Base-by-base conservation (phyloP, 768 basidiomycete species). In the Guyanaporus albipodus region DNA sequence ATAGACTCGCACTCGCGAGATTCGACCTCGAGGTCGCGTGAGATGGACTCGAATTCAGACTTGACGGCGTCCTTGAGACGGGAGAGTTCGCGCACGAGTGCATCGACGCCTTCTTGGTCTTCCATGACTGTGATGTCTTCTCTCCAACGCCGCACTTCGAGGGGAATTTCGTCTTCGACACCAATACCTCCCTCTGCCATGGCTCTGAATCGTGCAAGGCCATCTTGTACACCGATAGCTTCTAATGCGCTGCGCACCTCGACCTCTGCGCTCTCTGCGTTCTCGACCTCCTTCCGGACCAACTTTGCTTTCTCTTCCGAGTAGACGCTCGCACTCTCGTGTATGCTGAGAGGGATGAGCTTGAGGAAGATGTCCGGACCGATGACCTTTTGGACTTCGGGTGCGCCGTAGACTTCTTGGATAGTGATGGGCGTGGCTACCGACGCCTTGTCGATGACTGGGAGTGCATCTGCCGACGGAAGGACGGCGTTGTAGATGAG, bases 221-320 rank as follows among this genome's bases (percentile, higher is more conserved):
- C 82, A 24, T 79, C 78, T 52, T 85, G 85, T 26, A 98, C 76
- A 1, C 88, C 89, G 50, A 94, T 72, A 23, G 82, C 81, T 38
- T 95, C 93, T 42, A 98, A 64, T 19, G 83, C 82, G 38, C 87
- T 87, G 53, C 80, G 72, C 27, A 79, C 78, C 64, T 94, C 90
- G 6, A 75, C 85, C 60, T 96, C 92, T 0, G 87, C 84, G 19
- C 79, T 71, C 52, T 97, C 94, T 0, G 83, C 85, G 42, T 82
- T 80, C 72, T 97, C 95, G 8, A 87, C 88, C 64, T 98, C 93
- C 6, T 74, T 80, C 32, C 96, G 77, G 8, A 93, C 91, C 22
- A 90, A 62, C 67, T 99, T 98, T 18, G 95, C 96, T 71, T 98
- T 98, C 70, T 99, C 96, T 67, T 99, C 96, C 1, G 92, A 95